Base-by-base conservation (phyloP, 768 basidiomycete species). In the Rhodotorula taiwanensis region DNA sequence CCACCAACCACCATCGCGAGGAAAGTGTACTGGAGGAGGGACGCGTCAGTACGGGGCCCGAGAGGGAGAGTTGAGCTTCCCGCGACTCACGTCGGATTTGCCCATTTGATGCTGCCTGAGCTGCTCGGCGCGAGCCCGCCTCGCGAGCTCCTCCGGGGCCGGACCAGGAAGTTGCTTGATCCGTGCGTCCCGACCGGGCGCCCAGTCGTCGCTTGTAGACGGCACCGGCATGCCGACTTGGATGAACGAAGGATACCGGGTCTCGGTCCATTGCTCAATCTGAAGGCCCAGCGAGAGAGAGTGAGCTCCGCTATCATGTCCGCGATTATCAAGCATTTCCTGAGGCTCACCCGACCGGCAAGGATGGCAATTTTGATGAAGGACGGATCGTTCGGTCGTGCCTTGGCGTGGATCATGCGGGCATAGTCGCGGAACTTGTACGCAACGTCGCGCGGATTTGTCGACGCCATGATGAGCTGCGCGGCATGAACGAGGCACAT, bases 221-320 rank as follows among this genome's bases (percentile, higher is more conserved):
- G 67, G 67, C 20, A 64, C 42, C 7, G 56, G 60, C 39, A 48
- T 30, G 36, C 64, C 64, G 23, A 60, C 33, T 16, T 21, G 10
- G 48, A 99, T 82, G 79, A 94, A 95, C 5, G 91, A 89, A 4
- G 94, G 94, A 78, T 89, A 99, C 76, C 93, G 81, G 70, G 85
- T 87, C 76, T 97, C 94, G 60, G 79, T 84, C 94, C 94, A 98
- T 76, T 85, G 83, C 71, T 97, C 93, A 75, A 98, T 89, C 89
- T 79, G 69, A 5, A 8, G 14, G n/a, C 15, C 31, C 54, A 61
- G 33, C 10, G 16, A 1, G 3, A n/a, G n/a, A n/a, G n/a, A n/a
- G n/a, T n/a, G n/a, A n/a, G n/a, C n/a, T n/a, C n/a, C 41, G 41
- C 13, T 20, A 41, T n/a, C n/a, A n/a, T n/a, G n/a, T n/a, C n/a